Base-by-base conservation (phyloP, 805 yeast genomes). In the Starmerella roubikii region DNA sequence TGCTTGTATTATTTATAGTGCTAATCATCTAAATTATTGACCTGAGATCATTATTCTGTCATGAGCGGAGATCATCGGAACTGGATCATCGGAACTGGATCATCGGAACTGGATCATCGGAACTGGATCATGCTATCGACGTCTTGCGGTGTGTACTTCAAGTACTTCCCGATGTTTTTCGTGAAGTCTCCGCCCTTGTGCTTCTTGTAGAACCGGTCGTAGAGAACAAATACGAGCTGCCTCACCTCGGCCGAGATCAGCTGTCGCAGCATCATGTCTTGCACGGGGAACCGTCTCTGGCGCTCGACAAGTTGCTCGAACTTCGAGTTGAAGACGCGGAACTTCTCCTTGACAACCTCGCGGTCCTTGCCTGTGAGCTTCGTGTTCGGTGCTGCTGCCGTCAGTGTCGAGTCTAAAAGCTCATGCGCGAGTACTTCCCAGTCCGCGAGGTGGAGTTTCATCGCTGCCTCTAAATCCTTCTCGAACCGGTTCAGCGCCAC, bases 361-460 rank as follows among this genome's bases (percentile, higher is more conserved):
- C 74, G 72, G 47, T 84, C 94, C 48, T 81, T 79, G n/a, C 40
- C 37, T 3, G 47, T 34, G 74, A 73, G 32, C 73, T 62, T 46
- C 17, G 41, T 45, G 13, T 36, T 24, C 8, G 31, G 29, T 62
- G 46, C 30, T 66, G 74, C 67, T 30, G 72, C 68, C 23, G 74
- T 74, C 12, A 78, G 74, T 2, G 94, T 79, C 49, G 78, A 79
- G 50, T 80, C 93, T 68, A 88, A 76, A 35, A 88, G 66, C 37
- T 72, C 68, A 18, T 81, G 68, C 3, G 94, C 84, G 19, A 81
- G 74, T 41, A 68, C 68, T 47, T 79, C 78, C 97, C 97, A 88
- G 47, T 27, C 70, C 49, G 60, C 68, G 36, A 83, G 66, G 53
- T 83, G 80, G 47, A 73, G 64, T 50, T 77, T 80, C 51, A 80